Conservation (phyloP, 2,329 filamentous ascomycete species). For the Ascosphaera apis region DNA sequence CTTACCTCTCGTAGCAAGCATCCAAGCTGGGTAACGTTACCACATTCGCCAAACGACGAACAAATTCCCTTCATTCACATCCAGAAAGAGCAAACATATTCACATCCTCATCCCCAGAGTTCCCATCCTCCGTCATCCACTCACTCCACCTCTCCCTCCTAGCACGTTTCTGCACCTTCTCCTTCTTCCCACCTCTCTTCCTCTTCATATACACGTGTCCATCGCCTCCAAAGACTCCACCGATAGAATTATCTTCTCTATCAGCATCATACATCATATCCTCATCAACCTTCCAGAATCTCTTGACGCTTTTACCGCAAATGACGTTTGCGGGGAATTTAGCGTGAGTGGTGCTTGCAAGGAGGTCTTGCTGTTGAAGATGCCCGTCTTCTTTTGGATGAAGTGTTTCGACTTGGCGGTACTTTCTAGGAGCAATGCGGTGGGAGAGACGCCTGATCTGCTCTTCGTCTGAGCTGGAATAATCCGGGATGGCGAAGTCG, state of each 20-base stretch:
- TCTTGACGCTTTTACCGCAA: constrained; percentile 13
- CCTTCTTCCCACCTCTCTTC: background rate
- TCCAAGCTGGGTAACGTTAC: no score
- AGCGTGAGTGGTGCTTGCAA: no score
- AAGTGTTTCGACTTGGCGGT: no score
- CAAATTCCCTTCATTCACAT: no score
- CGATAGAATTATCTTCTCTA: constrained; percentile 4
- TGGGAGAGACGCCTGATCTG: no score
- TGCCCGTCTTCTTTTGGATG: no score
- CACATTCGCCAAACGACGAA: no score
- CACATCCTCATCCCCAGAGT: constrained; percentile 79
- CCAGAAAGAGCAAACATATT: constrained; percentile 88
- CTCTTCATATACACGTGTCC: background rate
- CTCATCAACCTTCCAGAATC: background rate
- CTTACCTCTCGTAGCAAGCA: no score
- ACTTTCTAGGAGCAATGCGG: no score
- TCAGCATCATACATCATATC: constrained; percentile 4
- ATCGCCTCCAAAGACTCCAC: background rate
- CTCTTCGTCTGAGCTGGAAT: no score
- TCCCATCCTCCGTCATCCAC: constrained; percentile 51
- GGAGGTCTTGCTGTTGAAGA: no score
- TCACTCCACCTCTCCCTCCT: constrained; percentile 16
- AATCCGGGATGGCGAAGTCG: no score
- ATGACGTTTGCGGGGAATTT: constrained; percentile 12
- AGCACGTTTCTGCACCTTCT: background rate